Conservation (phyloP, 1,284 basidiomycete genomes). For the Trichosporon sp. region DNA sequence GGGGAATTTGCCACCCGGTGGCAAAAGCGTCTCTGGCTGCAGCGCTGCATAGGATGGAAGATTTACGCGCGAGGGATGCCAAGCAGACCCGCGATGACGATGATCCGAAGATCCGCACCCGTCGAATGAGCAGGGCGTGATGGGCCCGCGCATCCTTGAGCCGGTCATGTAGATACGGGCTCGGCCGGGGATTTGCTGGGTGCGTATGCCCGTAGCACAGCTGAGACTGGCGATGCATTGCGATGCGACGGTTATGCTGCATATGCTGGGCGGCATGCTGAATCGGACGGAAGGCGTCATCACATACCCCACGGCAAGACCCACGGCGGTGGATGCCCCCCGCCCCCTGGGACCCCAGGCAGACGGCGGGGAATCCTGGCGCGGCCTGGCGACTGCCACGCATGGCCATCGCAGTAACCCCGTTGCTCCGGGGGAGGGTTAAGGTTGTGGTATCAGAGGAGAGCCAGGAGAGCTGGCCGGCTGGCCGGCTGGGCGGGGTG, state of each 20-base stretch:
- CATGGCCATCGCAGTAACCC: not conserved
- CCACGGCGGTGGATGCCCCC: not conserved
- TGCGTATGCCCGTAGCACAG: not conserved
- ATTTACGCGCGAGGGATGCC: not conserved
- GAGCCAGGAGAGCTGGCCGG: not conserved
- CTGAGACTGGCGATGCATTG: not conserved
- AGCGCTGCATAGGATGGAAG: not conserved
- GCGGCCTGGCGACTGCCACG: not conserved
- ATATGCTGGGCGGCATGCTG: not conserved
- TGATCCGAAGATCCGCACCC: not conserved
- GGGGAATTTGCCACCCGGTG: not conserved
- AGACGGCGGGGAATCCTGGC: not conserved
- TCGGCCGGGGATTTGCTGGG: not conserved
- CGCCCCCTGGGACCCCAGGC: not conserved
- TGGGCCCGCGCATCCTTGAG: not conserved
- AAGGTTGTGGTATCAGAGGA: not conserved
- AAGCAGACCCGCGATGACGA: not conserved
- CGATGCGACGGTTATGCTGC: not conserved
- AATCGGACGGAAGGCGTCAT: conserved; percentile 1
- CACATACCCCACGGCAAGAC: not conserved
- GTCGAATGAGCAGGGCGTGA: not conserved
- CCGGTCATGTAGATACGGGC: not conserved
- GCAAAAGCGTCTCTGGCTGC: too few species aligned
- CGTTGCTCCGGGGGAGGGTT: not conserved
- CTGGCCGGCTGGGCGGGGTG: not conserved